phyloP scores from a whole-genome alignment of 2,329 filamentous ascomycete species.

The Aspergillus sp. region DNA sequence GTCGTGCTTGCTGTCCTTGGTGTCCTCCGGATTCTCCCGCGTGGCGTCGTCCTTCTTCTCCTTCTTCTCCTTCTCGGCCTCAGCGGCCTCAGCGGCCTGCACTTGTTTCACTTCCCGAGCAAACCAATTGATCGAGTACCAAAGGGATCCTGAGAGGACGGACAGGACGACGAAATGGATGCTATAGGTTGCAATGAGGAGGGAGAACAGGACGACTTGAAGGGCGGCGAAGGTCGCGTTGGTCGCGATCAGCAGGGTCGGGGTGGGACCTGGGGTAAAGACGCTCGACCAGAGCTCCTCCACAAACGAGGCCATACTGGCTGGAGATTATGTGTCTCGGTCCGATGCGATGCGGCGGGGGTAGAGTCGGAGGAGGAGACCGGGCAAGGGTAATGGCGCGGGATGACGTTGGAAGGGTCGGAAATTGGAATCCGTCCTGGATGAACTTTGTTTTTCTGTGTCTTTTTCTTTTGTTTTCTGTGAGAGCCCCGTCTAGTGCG shows the following conservation, averaged over 20 bases:
- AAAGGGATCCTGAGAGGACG: slow-evolving; percentile 74
- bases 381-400: background rate
- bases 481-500: background rate
- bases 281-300: slow-evolving; percentile 85
- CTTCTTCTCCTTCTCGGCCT: slow-evolving; percentile 27
- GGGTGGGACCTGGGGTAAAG: slow-evolving; percentile 89
- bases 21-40: slow-evolving; percentile 30
- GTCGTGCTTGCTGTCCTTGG: slow-evolving; percentile 14
- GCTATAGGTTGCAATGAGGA: slow-evolving; percentile 80
- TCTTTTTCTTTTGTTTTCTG: background rate
- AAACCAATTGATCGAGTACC: slow-evolving; percentile 98
- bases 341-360: background rate
- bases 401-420: slow-evolving; percentile 12
- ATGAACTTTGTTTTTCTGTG: background rate
- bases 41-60: slow-evolving; percentile 38
- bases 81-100: slow-evolving; percentile 40
- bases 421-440: slow-evolving; percentile 16
- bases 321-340: slow-evolving; percentile 4
- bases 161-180: slow-evolving; percentile 87
- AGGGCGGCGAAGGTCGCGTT: slow-evolving; percentile 86
- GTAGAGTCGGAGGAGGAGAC: slow-evolving; percentile 1
- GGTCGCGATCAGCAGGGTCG: slow-evolving; percentile 82
- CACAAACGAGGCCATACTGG: slow-evolving; percentile 55
- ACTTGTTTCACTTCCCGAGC: slow-evolving; percentile 62
- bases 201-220: slow-evolving; percentile 71